Base-by-base conservation (phyloP, 2,329 filamentous ascomycete genomes). In the Ciborinia camelliae region DNA sequence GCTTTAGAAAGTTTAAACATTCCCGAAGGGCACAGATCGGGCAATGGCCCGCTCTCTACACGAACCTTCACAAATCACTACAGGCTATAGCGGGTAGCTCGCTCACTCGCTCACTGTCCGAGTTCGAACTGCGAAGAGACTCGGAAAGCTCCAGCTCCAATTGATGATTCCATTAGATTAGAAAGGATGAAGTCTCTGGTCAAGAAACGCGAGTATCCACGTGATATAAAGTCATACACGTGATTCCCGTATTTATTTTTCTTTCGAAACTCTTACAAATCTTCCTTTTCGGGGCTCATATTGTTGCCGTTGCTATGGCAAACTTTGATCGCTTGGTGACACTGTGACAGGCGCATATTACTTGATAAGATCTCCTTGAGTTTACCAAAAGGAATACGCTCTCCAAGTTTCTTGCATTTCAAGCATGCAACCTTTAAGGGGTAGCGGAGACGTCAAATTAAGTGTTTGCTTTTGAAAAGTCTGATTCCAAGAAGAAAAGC, bases 401-500 rank as follows among this genome's bases (percentile, higher is more conserved):
- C 28, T 32, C 28, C 54, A 6, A 47, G 26, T 35, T 20, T 35
- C n/a, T 32, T 32, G 54, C 54, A n/a, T 18, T 18, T 18, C 39
- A 57, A 10, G 20, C n/a, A 32, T 26, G 23, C 15, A 35, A 32
- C 26, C 20, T 45, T 58, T 39, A 35, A 14, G 55, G 55, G 55
- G 55, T 59, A 9, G 41, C 43, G n/a, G n/a, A 47, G 15, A 8
- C 10, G 28, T 35, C 28, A 26, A 37, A 35, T 59, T 18, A 59
- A 58, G 55, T 59, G 41, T 59, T 59, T 59, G 55, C 41, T 26
- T 26, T 45, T 45, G 28, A n/a, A 41, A 3, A 20, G 2, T n/a
- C 15, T 15, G 14, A n/a, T 12, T 10, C 12, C 35, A 8, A 35
- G 47, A 6, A 32, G 3, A 14, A 43, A 14, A 47, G 4, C 35